Percentiles rank a stretch among this genome's conserved stretches.
phyloP scores from a whole-genome alignment of 345 rosid genomes.

The sweet orange (Citrus sinensis) region DNA sequence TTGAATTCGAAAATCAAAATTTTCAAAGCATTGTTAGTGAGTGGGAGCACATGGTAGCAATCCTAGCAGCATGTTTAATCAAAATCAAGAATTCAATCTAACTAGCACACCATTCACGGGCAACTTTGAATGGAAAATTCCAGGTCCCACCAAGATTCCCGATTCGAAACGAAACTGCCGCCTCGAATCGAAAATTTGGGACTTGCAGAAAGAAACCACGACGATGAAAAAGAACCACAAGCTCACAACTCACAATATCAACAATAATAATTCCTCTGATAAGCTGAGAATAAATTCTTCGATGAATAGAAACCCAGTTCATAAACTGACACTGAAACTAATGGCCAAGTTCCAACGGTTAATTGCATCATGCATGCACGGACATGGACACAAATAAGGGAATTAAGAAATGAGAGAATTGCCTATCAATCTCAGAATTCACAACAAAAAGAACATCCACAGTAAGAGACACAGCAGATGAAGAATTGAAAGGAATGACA shows the following conservation, averaged over 20 bases:
- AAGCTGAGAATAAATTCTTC: background rate
- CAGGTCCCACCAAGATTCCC: conserved; percentile 25
- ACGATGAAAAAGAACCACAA: background rate
- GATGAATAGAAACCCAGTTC: background rate
- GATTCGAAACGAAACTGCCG: conserved; percentile 4
- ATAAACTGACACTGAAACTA: background rate
- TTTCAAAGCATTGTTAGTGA: conserved; percentile 8
- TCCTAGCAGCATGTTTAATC: conserved; percentile 15
- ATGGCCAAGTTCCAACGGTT: background rate
- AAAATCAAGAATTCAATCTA: background rate
- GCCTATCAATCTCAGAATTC: background rate
- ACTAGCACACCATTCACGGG: conserved; percentile 32
- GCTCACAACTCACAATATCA: background rate
- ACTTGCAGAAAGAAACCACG: background rate
- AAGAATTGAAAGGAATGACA: conserved; percentile 13
- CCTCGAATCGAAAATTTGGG: conserved; percentile 5
- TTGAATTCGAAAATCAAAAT: conserved; percentile 11
- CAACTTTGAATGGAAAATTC: conserved; percentile 1
- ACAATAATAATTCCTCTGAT: background rate
- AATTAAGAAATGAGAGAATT: background rate
- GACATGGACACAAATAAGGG: background rate
- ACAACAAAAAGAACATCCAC: background rate
- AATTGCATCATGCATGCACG: no score
- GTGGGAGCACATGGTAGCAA: conserved; percentile 29
- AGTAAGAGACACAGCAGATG: background rate